phyloP scores from a whole-genome alignment of 768 basidiomycete genomes.

The Boletus rubropictus region DNA sequence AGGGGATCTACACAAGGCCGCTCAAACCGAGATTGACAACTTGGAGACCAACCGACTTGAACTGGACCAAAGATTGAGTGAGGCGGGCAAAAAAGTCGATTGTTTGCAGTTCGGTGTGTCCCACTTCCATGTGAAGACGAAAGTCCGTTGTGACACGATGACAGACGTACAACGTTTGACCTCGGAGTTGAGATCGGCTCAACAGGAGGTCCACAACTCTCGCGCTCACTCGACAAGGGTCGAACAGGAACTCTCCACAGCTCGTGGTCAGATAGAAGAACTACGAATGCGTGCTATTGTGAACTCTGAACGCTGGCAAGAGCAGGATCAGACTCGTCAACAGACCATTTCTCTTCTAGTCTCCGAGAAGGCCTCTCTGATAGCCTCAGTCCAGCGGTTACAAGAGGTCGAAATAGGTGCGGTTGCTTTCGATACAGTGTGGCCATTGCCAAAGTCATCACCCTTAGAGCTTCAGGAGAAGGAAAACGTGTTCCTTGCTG shows the following conservation, averaged over 20 bases:
- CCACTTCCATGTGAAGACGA: constrained; percentile 17
- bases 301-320: constrained; percentile 19
- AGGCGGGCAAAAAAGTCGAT: constrained; percentile 3
- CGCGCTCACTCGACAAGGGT: constrained; percentile 12
- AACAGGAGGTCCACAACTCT: constrained; percentile 8
- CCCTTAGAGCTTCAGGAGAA: constrained; percentile 40
- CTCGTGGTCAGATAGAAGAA: constrained; percentile 18
- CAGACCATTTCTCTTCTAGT: constrained; percentile 76
- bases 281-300: constrained; percentile 11
- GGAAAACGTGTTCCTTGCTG: constrained; percentile 38
- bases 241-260: constrained; percentile 20
- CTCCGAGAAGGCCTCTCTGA: constrained; percentile 60
- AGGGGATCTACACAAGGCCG: constrained; percentile 10
- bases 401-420: constrained; percentile 58
- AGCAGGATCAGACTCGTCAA: constrained; percentile 50
- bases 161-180: constrained; percentile 18
- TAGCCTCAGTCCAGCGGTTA: constrained; percentile 51
- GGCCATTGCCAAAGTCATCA: neutral
- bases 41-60: constrained; percentile 12
- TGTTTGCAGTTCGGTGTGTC: constrained; percentile 21
- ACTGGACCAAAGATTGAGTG: constrained; percentile 10
- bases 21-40: constrained; percentile 13
- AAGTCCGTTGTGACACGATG: constrained; percentile 22
- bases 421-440: constrained; percentile 13
- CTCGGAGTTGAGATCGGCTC: constrained; percentile 15